Conservation (phyloP, 2,329 filamentous ascomycete species). For the Penicillium sp. region DNA sequence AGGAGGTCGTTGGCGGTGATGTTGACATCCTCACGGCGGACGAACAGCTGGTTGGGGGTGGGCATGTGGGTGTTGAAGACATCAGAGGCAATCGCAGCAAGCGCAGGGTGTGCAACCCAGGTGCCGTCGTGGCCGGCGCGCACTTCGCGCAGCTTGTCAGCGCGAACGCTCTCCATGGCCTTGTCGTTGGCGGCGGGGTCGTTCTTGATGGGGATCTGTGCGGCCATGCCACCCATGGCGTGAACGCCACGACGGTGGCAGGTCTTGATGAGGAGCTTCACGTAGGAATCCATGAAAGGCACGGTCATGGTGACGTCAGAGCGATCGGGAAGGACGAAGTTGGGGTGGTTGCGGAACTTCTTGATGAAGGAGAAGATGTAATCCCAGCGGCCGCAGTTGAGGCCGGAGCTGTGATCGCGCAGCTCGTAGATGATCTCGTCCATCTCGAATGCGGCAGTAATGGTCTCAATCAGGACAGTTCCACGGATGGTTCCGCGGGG, state of each 20-base stretch:
- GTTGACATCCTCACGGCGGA: conserved; percentile 78
- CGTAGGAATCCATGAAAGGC: conserved; percentile 96
- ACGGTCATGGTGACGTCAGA: conserved; percentile 91
- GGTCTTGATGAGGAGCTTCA: conserved; percentile 94
- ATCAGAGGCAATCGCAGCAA: conserved; percentile 77
- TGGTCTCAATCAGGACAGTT: conserved; percentile 95
- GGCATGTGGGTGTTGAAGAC: conserved; percentile 99
- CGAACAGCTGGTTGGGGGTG: conserved; percentile 89
- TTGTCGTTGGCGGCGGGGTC: conserved; percentile 82
- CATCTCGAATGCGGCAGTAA: conserved; percentile 97
- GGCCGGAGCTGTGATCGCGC: conserved; percentile 84
- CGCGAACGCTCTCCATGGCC: conserved; percentile 85
- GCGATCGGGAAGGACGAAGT: conserved; percentile 88
- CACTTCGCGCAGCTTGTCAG: conserved; percentile 93
- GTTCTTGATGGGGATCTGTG: conserved; percentile 97
- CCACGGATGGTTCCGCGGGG: conserved; percentile 80
- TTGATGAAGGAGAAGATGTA: conserved; percentile 99
- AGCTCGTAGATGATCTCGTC: conserved; percentile 99
- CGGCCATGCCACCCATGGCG: conserved; percentile 97
- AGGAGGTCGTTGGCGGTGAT: conserved; percentile 82
- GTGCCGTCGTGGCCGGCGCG: conserved; percentile 92
- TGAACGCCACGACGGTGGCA: conserved; percentile 96
- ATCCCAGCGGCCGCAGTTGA: conserved; percentile 98
- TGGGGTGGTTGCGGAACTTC: conserved; percentile 91
- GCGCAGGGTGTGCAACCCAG: conserved; percentile 93